phyloP scores from a whole-genome alignment of 345 rosid species.

The Rhizophora mangle region DNA sequence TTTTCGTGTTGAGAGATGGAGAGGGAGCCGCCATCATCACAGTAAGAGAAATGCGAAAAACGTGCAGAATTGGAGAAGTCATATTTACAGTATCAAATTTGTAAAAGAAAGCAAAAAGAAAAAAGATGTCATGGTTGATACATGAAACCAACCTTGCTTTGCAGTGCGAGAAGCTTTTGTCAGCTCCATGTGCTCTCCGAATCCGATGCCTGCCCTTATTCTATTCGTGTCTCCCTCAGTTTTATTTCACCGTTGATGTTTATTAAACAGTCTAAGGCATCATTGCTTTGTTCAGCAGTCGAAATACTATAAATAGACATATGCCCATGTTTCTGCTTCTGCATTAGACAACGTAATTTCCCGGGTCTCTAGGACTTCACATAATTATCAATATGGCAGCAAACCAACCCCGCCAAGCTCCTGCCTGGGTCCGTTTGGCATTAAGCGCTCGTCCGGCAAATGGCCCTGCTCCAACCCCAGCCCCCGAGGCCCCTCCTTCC shows the following conservation, averaged over 20 bases:
- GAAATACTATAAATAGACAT: constrained; percentile 24
- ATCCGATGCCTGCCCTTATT: constrained; percentile 51
- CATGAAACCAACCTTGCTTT: not conserved
- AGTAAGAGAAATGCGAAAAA: not conserved
- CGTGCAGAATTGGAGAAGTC: too few species aligned
- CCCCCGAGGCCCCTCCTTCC: constrained; percentile 34
- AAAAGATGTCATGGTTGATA: too few species aligned
- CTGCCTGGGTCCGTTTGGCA: constrained; percentile 56
- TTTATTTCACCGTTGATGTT: constrained; percentile 1
- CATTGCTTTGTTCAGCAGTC: not conserved
- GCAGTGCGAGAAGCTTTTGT: constrained; percentile 20
- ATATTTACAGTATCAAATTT: too few species aligned
- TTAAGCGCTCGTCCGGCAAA: constrained; percentile 38
- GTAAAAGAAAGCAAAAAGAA: too few species aligned
- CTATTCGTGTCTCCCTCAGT: not conserved
- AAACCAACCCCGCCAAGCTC: constrained; percentile 36
- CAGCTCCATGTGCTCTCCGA: constrained; percentile 28
- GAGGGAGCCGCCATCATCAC: constrained; percentile 12
- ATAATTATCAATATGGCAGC: constrained; percentile 32
- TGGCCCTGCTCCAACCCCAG: constrained; percentile 25
- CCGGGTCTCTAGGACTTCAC: too few species aligned
- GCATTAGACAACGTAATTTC: not conserved
- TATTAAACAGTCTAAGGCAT: not conserved
- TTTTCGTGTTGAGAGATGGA: too few species aligned
- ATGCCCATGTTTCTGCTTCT: not conserved